Percentiles rank a stretch among this genome's conserved stretches.
Evolutionary conservation across 1,284 basidiomycete species (phyloP).

Genomic region (Calocybe gambosa): DNA sequence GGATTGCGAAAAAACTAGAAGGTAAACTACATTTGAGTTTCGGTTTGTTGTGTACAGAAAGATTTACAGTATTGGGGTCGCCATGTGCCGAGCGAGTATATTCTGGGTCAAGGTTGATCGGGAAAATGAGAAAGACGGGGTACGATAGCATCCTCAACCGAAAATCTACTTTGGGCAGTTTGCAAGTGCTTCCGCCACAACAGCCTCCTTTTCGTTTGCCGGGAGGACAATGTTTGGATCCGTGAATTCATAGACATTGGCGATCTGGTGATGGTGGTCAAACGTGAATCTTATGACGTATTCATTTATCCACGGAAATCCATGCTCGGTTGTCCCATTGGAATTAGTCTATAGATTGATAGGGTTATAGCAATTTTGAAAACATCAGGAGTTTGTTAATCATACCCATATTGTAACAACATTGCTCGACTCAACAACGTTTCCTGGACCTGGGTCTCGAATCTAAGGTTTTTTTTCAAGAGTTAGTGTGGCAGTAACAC

Average conservation of each 20-base stretch:
- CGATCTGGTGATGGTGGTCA: conserved; percentile 1
- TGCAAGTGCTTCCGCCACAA: neutral
- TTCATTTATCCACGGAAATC: conserved; percentile 8
- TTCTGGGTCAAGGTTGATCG: too few relatives aligned
- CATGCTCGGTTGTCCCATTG: conserved; percentile 7
- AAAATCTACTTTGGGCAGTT: neutral
- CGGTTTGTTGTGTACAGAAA: too few relatives aligned
- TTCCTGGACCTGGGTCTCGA: neutral
- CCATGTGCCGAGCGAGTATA: too few relatives aligned
- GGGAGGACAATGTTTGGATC: conserved; percentile 1
- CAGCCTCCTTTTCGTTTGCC: conserved; percentile 3
- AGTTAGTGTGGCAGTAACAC: too few relatives aligned
- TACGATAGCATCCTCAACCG: too few relatives aligned
- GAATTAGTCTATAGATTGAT: conserved; percentile 7
- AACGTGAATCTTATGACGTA: conserved; percentile 9
- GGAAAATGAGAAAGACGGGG: too few relatives aligned
- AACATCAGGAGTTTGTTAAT: neutral
- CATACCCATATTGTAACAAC: conserved; percentile 4
- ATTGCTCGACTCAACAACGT: conserved; percentile 1
- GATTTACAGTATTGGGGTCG: too few relatives aligned
- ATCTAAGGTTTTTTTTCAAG: conserved; percentile 3
- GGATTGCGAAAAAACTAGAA: too few relatives aligned
- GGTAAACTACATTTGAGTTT: too few relatives aligned
- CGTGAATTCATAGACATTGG: conserved; percentile 4
- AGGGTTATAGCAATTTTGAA: neutral